Base-by-base conservation (phyloP, 768 basidiomycete genomes). In the Galerina sulciceps region DNA sequence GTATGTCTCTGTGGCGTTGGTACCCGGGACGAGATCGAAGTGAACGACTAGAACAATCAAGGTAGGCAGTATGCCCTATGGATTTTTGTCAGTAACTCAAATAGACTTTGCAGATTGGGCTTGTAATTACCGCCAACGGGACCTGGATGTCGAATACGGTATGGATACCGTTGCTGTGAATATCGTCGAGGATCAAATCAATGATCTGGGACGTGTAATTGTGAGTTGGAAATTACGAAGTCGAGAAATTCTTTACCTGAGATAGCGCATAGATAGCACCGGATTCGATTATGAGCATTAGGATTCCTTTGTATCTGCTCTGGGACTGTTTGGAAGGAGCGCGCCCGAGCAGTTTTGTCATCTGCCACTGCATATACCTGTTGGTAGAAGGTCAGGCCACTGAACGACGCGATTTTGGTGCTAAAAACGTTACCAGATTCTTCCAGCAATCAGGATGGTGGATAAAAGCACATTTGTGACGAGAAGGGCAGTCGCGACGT, bases 341-440 rank as follows among this genome's bases (percentile, higher is more conserved):
- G 4, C 54, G 44, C 2, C 45, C 45, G 26, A 55, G 44, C 6
- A 55, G 31, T 23, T 55, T 47, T 10, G 46, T 45, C 54, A 55
- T 55, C 17, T 55, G 45, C 54, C 54, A 55, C 45, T 55, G 54
- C 45, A 55, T 55, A 36, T 55, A 55, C 54, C 54, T 55, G 44
- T 3, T 20, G 41, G 41, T 0, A 41, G 15, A 10, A n/a, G 23
- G 11, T 44, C 20, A 14, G n/a, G n/a, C 13, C n/a, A n/a, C n/a
- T 31, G 20, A n/a, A n/a, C n/a, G n/a, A 23, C 2, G 2, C 6
- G 22, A 5, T 3, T 13, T 37, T 34, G 11, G 14, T 41, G 10
- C 5, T 8, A 37, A 45, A n/a, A 17, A 6, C 2, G 6, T 20
- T 40, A 55, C 54, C 54, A 55, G 11, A 55, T 55, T 10, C 45